Evolutionary conservation across 2,329 filamentous ascomycete species (phyloP), one percentile per base, ranked within the genome.

Genomic region (Dryadomyces quercivorus): DNA sequence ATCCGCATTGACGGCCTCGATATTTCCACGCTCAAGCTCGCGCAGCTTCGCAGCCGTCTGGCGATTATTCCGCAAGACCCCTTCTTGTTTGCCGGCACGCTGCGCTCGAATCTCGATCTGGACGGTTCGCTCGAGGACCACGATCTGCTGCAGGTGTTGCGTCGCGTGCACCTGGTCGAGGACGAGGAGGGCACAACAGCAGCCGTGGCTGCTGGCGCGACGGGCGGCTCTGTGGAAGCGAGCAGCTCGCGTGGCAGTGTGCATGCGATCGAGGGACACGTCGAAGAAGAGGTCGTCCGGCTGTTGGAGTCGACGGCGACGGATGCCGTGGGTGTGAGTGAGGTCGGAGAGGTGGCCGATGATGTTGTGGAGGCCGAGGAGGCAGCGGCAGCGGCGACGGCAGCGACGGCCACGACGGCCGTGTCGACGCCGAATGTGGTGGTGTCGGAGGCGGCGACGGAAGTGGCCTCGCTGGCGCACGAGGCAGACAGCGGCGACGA

Each of bases 21-120:
- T 61, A 84, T 84, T 60, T 70, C 74, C 59, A 78, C 67, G 3
- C 73, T 85, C 56, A 80, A 80, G 44, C 73, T 85, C 4, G 73
- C 77, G 51, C 77, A 84, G 61, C 69, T 85, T 15, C 73, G 82
- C 10, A 80, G 75, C 50, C 74, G 80, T 26, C 69, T 85, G 7
- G 76, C 78, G 46, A 85, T 85, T 61, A 85, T 85, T 55, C 82
- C 82, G 0, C 82, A 85, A 63, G 82, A 85, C 56, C 81, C 82
- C 0, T 84, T 81, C 1, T 70, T 85, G 4, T 85, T 85, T 71
- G 76, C 77, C 52, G 82, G 82, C 48, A 84, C 81, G 1, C 74
- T 85, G 51, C 72, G 81, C 47, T 76, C 72, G 50, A 85, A 85
- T 57, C 68, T 85, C 5, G 82, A 85, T 59, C 80, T 81, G 2